Evolutionary conservation across 177 flowering plant species (phyloP), one percentile per base, ranked within the genome.

Genomic region (Telopea speciosissima): DNA sequence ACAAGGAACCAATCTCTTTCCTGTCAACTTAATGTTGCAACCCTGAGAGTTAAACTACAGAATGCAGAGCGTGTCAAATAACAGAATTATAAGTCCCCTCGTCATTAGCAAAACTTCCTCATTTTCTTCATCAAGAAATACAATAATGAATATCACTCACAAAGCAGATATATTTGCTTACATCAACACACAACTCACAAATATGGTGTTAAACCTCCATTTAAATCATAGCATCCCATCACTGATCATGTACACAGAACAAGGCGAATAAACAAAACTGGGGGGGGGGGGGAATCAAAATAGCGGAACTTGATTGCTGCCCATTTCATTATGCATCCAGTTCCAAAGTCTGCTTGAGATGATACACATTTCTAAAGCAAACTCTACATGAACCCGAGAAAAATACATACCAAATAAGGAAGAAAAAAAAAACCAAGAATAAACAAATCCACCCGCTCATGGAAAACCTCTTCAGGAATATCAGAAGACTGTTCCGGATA

Each of bases 381-480:
- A 70, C 78, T 75, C 80, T 73, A 74, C 75, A 77, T 52, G 61
- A 52, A 31, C 42, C 58, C 67, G 23, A 69, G 31, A 21, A 68
- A 68, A 70, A 64, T 67, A 72, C 68, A 72, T 69, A 62, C 67
- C 54, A 56, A 66, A 11, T 16, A 24, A 56, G 13, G 7, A 26
- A 24, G 54, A 62, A 23, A 65, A 42, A 3, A 9, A 10, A 49
- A n/a, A 78, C 75, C 67, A 75, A 76, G 75, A 73, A 80, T 73
- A 28, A 78, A 81, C 69, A 78, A 74, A 78, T 69, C 70, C 73
- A 73, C 62, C 64, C 52, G 60, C 75, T 71, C 69, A 60, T 19
- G 63, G 71, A 62, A 74, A 71, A 61, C 17, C 75, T 68, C 74
- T 65, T 63, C 17, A 59, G 70, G 74, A 67, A 73, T 62, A 68